Conservation (phyloP, 306 rosid genomes). For the Citrullus mucosospermus region DNA sequence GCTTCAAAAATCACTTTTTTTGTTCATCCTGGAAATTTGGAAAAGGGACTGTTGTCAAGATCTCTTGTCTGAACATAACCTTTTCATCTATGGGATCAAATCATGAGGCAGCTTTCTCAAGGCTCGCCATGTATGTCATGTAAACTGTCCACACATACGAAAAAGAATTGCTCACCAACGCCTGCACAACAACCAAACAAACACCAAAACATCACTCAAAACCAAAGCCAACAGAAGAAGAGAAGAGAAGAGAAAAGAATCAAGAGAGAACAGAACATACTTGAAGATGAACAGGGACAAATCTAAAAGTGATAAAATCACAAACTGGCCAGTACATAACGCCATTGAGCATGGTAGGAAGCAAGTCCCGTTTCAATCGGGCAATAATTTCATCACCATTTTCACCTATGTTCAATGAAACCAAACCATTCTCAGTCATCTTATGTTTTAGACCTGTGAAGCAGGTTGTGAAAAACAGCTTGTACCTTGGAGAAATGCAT, state of each 20-base stretch:
- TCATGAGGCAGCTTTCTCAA: slow-evolving; percentile 38
- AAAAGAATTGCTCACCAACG: slow-evolving; percentile 85
- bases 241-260: not conserved
- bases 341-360: slow-evolving; percentile 65
- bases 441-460: not conserved
- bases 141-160: slow-evolving; percentile 88
- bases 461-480: not conserved
- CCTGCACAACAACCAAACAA: slow-evolving; percentile 42
- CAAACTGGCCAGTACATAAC: slow-evolving; percentile 85
- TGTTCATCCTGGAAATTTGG: not conserved
- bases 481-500: slow-evolving; percentile 71
- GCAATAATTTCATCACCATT: slow-evolving; percentile 42
- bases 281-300: slow-evolving; percentile 89
- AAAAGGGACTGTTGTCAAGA: not conserved
- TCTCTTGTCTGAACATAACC: not conserved
- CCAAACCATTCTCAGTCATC: not conserved
- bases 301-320: slow-evolving; percentile 78
- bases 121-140: slow-evolving; percentile 86
- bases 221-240: not conserved
- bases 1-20: too few species aligned
- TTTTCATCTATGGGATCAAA: not conserved
- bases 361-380: slow-evolving; percentile 62
- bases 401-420: slow-evolving; percentile 39
- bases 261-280: slow-evolving; percentile 14
- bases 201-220: slow-evolving; percentile 2